Conservation (phyloP, 345 rosid species). For the Microcos paniculata region DNA sequence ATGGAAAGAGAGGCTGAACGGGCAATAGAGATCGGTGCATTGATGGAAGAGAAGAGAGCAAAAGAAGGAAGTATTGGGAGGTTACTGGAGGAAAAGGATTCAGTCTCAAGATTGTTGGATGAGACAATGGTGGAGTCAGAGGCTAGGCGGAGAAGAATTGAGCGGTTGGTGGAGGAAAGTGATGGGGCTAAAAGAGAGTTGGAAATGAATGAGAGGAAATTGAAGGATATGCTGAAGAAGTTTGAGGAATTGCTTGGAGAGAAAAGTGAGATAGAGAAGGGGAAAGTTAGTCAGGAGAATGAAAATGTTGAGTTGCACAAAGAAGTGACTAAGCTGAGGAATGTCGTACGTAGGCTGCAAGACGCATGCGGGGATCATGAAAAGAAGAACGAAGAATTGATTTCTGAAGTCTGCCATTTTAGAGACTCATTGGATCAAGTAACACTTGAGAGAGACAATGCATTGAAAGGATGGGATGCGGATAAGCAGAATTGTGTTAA, state of each 20-base stretch:
- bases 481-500: conserved; percentile 39
- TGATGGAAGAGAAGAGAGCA: conserved; percentile 36
- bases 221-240: conserved; percentile 32
- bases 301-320: conserved; percentile 39
- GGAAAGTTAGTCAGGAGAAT: conserved; percentile 31
- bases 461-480: conserved; percentile 35
- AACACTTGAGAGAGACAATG: conserved; percentile 40
- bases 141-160: conserved; percentile 38
- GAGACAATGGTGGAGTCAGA: conserved; percentile 17
- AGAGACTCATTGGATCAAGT: conserved; percentile 31
- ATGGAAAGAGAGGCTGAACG: conserved; percentile 36
- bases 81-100: conserved; percentile 31
- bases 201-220: conserved; percentile 8
- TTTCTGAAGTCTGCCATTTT: conserved; percentile 25
- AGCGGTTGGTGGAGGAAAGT: conserved; percentile 39
- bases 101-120: conserved; percentile 23
- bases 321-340: conserved; percentile 38
- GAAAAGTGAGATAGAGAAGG: conserved; percentile 48
- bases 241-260: conserved; percentile 35
- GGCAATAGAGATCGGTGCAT: conserved; percentile 35
- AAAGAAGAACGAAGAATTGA: conserved; percentile 35
- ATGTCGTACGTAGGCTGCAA: conserved; percentile 29
- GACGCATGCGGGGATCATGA: conserved; percentile 26
- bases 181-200: conserved; percentile 20
- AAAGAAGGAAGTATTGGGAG: conserved; percentile 36